Conservation (phyloP, 768 basidiomycete species). For the Strobilomyces confusus region DNA sequence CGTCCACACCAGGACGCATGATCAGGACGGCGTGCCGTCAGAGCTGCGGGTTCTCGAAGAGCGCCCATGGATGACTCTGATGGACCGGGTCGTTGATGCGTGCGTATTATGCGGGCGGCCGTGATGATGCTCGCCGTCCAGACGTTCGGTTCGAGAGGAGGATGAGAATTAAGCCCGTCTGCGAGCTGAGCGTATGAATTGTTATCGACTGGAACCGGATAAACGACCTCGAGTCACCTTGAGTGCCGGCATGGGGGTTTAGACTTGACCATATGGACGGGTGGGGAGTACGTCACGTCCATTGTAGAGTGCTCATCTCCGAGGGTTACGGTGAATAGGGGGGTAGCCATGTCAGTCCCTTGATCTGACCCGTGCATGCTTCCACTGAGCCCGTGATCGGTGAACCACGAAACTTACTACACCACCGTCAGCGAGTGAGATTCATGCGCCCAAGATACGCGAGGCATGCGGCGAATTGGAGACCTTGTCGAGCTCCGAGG, state of each 20-base stretch:
- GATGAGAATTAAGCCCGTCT: slow-evolving; percentile 57
- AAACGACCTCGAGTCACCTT: slow-evolving; percentile 31
- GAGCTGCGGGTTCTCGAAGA: slow-evolving; percentile 30
- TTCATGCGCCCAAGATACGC: slow-evolving; percentile 46
- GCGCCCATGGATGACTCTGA: slow-evolving; percentile 31
- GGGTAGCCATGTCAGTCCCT: too few species aligned
- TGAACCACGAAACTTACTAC: slow-evolving; percentile 6
- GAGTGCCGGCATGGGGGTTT: slow-evolving; percentile 43
- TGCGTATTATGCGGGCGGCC: slow-evolving; percentile 32
- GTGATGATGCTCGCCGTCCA: slow-evolving; percentile 47
- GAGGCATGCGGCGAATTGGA: slow-evolving; percentile 54
- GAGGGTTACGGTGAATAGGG: slow-evolving; percentile 43
- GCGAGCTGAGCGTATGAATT: slow-evolving; percentile 36
- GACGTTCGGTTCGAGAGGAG: slow-evolving; percentile 46
- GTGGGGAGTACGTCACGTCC: slow-evolving; percentile 12
- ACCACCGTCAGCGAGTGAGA: slow-evolving; percentile 51
- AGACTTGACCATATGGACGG: slow-evolving; percentile 40
- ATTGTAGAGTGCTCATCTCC: not conserved
- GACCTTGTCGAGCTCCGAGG: slow-evolving; percentile 59
- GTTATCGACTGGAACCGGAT: not conserved
- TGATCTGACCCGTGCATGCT: slow-evolving; percentile 23
- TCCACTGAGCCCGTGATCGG: slow-evolving; percentile 31
- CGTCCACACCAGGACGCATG: slow-evolving; percentile 35
- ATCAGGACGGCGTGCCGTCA: slow-evolving; percentile 41
- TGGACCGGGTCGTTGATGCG: slow-evolving; percentile 36